Conservation (phyloP, 164 flowering plant genomes). For the Aristolochia contorta region DNA sequence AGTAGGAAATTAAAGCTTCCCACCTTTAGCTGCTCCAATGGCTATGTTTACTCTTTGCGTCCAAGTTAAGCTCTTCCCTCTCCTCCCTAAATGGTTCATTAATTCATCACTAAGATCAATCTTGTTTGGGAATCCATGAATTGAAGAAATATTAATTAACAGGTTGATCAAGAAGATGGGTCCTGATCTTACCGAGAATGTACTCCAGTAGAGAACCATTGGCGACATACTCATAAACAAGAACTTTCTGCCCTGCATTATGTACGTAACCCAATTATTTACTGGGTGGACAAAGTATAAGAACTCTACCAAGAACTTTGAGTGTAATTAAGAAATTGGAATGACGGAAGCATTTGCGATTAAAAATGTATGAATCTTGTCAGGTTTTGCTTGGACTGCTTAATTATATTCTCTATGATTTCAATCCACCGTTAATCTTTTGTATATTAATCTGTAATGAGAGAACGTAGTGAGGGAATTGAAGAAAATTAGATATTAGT, state of each 20-base stretch:
- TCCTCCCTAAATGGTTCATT: slow-evolving; percentile 26
- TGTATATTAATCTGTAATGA: too few species aligned
- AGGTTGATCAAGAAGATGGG: neutral
- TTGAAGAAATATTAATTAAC: neutral
- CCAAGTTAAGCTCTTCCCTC: slow-evolving; percentile 51
- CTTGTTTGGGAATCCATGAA: too few species aligned
- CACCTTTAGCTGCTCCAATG: slow-evolving; percentile 73
- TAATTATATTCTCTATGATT: too few species aligned
- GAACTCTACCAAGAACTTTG: neutral
- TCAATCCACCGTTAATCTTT: too few species aligned
- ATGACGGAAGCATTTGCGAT: too few species aligned
- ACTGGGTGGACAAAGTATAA: neutral
- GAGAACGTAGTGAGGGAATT: too few species aligned
- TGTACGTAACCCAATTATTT: neutral
- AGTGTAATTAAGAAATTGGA: too few species aligned
- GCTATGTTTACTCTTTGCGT: slow-evolving; percentile 62
- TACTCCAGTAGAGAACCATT: slow-evolving; percentile 67
- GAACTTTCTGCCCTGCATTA: slow-evolving; percentile 18
- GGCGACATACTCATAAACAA: slow-evolving; percentile 60
- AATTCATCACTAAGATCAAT: too few species aligned
- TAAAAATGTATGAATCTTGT: too few species aligned
- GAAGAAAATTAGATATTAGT: too few species aligned
- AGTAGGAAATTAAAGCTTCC: neutral
- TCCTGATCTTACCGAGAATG: slow-evolving; percentile 44
- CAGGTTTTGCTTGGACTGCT: too few species aligned